Base-by-base conservation (phyloP, 768 basidiomycete species). In the Sarcodon aspratus region DNA sequence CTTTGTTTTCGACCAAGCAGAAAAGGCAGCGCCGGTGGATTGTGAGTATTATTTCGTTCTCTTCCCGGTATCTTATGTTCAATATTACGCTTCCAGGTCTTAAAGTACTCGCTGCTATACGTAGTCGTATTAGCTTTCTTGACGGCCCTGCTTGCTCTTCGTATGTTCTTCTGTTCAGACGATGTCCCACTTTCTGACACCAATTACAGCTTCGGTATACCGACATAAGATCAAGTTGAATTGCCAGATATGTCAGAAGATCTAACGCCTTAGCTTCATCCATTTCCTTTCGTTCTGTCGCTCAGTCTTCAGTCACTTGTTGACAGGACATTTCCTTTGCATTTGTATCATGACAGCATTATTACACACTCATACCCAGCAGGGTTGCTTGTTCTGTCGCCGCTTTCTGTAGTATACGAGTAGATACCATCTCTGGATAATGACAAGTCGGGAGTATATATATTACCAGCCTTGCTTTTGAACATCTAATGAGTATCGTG, bases 1-100 rank as follows among this genome's bases (percentile, higher is more conserved):
- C 93, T 9, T 72, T 97, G 50, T 97, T 92, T 74, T 92, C 89
- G 10, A 88, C 87, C 48, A 93, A 94, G 68, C 91, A 94, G 68
- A 89, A 91, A 70, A 75, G 86, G 55, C 88, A 92, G 62, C 76
- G 94, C 49, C 72, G 94, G 57, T 92, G 88, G 86, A 95, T 95
- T 59, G 85, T 85, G 56, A 54, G 76, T 71, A 27, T 21, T 10
- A 13, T 50, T 33, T 36, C 21, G 13, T 53, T 48, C 9, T 12
- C 31, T 48, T 21, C 49, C 32, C 31, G 15, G 13, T 21, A 18
- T 46, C 12, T 51, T 5, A 36, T 21, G 47, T 36, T 51, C 40
- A 57, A 18, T 37, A 47, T 46, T 13, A 55, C 52, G 33, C n/a
- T 27, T 27, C 0, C 56, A 84, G 82, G 75, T 91, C 58, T 67